Evolutionary conservation across 1,139 yeast species (phyloP).

Genomic region (Komagataea norvegica): DNA sequence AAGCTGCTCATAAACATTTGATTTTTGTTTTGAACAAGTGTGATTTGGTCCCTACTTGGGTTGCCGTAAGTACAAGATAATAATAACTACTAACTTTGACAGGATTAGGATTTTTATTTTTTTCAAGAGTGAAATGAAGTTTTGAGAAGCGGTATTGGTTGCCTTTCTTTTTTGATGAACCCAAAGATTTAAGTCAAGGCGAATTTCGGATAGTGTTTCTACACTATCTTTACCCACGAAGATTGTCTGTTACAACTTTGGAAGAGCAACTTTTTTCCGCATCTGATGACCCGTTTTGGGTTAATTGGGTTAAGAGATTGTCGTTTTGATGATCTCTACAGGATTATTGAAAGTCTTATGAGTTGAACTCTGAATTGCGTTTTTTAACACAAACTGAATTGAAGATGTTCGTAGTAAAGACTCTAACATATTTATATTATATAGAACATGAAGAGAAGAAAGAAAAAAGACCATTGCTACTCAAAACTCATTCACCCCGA

Average conservation of each 20-base stretch:
- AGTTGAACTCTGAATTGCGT: conserved; percentile 51
- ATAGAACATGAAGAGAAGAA: too few species aligned
- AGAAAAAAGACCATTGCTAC: too few species aligned
- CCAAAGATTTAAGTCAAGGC: conserved; percentile 66
- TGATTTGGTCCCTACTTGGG: conserved; percentile 99
- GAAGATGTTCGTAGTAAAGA: conserved; percentile 65
- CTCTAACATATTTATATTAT: conserved; percentile 44
- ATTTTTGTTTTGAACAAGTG: conserved; percentile 93
- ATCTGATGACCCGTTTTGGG: conserved; percentile 38
- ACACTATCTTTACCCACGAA: conserved; percentile 29
- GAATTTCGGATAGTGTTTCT: conserved; percentile 28
- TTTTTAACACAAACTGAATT: conserved; percentile 26
- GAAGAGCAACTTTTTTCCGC: conserved; percentile 69
- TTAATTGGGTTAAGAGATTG: conserved; percentile 16
- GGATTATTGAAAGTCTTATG: conserved; percentile 43
- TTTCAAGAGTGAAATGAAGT: not conserved
- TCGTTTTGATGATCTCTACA: conserved; percentile 24
- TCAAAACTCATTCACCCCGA: too few species aligned
- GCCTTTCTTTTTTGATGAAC: too few species aligned
- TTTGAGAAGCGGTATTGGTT: too few species aligned
- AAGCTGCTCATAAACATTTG: conserved; percentile 95
- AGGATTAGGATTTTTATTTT: not conserved
- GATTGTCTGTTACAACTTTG: conserved; percentile 95
- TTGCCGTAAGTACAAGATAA: conserved; percentile 75
- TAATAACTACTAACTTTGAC: conserved; percentile 6